These are phyloP conservation scores for Apiospora marii DNA, from an alignment of 2,329 filamentous ascomycete genomes.

Conservation along the genomic window DNA sequence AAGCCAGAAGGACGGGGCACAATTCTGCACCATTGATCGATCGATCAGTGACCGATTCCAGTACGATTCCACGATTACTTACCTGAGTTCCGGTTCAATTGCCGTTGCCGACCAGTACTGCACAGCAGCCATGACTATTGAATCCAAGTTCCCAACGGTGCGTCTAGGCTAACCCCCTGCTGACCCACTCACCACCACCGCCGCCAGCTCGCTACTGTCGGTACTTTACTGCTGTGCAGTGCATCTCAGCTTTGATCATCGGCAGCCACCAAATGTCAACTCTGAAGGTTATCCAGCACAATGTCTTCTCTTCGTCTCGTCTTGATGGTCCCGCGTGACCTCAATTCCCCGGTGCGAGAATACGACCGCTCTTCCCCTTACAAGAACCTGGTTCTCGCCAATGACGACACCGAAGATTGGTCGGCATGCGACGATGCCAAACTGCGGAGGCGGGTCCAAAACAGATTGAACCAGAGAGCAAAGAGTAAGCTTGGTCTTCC, in stretches of 20 bases:
- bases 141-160: neutral
- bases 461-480: constrained; percentile 5
- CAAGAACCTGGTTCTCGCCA: neutral
- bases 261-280: neutral
- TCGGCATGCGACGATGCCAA: constrained; percentile 15
- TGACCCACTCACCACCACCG: neutral
- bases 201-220: neutral
- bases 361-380: neutral
- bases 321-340: neutral
- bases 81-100: neutral
- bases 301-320: constrained; percentile 1
- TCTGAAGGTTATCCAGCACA: neutral
- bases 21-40: neutral
- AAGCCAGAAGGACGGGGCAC: neutral
- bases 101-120: neutral
- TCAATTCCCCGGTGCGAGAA: neutral
- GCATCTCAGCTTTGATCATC: neutral
- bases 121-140: neutral
- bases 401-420: constrained; percentile 16
- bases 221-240: neutral
- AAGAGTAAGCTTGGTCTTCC: neutral
- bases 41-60: neutral
- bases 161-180: neutral
- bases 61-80: neutral
- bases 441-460: neutral